phyloP scores from a whole-genome alignment of 495 filamentous ascomycete genomes.

The Amorphotheca resinae region DNA sequence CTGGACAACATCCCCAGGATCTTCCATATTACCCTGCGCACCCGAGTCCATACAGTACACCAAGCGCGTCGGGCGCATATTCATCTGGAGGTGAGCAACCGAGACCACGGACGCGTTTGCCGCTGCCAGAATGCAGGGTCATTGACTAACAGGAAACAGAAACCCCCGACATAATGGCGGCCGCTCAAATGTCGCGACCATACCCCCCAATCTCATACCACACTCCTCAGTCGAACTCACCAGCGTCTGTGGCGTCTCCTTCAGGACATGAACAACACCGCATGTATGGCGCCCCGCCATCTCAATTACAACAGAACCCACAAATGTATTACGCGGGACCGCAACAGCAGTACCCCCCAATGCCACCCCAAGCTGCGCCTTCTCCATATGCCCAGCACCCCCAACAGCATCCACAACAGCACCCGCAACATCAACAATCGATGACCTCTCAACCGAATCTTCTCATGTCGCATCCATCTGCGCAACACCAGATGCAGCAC shows the following conservation, averaged over 20 bases:
- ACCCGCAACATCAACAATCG: constrained; percentile 51
- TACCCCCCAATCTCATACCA: constrained; percentile 88
- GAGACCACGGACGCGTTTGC: constrained; percentile 5
- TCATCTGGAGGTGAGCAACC: constrained; percentile 61
- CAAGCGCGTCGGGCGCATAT: constrained; percentile 56
- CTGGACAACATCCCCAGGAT: constrained; percentile 50
- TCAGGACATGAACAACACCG: constrained; percentile 77
- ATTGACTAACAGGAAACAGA: constrained; percentile 36
- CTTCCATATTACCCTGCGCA: constrained; percentile 53
- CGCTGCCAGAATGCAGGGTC: neutral
- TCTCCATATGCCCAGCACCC: constrained; percentile 69
- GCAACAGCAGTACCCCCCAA: constrained; percentile 46
- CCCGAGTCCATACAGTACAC: constrained; percentile 60
- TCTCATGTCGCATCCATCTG: constrained; percentile 58
- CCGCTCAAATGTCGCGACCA: constrained; percentile 71
- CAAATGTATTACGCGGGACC: constrained; percentile 51
- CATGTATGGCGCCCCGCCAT: constrained; percentile 70
- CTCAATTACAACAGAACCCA: constrained; percentile 63
- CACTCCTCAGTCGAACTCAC: constrained; percentile 90
- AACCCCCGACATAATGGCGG: constrained; percentile 85
- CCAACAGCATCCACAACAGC: constrained; percentile 55
- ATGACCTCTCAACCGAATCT: constrained; percentile 47
- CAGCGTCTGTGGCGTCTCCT: constrained; percentile 86
- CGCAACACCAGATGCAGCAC: constrained; percentile 42
- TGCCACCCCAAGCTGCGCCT: constrained; percentile 49